Conservation (phyloP, 352 stramenopile species). For the Phytophthora idaei region DNA sequence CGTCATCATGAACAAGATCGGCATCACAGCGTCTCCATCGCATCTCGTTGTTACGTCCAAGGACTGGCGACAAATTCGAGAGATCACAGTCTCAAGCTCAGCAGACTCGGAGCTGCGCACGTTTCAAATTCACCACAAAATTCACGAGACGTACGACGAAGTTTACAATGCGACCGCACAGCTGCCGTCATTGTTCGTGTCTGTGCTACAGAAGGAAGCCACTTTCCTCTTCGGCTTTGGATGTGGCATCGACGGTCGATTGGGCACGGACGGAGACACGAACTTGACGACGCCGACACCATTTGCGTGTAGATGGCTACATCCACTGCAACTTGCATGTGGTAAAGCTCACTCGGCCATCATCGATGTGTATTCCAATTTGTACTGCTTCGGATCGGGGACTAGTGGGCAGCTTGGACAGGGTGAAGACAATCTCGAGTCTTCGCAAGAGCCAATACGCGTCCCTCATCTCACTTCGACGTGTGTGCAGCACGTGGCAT, state of each 20-base stretch:
- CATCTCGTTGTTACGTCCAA: constrained; percentile 61
- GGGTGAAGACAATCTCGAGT: constrained; percentile 55
- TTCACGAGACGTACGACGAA: constrained; percentile 58
- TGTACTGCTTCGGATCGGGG: constrained; percentile 73
- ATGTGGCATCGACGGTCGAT: constrained; percentile 54
- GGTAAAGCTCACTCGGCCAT: constrained; percentile 72
- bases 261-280: constrained; percentile 54
- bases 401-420: constrained; percentile 61
- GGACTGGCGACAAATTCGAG: constrained; percentile 55
- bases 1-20: constrained; percentile 69
- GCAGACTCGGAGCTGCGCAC: constrained; percentile 59
- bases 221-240: constrained; percentile 79
- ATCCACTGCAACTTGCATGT: constrained; percentile 72
- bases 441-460: constrained; percentile 59
- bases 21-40: constrained; percentile 49
- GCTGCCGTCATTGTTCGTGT: constrained; percentile 72
- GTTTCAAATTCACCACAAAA: constrained; percentile 80
- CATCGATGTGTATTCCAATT: constrained; percentile 75
- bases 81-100: constrained; percentile 50
- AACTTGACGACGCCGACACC: constrained; percentile 57
- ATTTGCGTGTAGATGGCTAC: constrained; percentile 67
- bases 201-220: constrained; percentile 70
- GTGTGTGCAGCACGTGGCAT: constrained; percentile 58
- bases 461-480: constrained; percentile 47
- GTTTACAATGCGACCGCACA: constrained; percentile 49